These are phyloP conservation scores for Calendula officinalis DNA, from an alignment of 129 eudicot species.

Conservation along the genomic window DNA sequence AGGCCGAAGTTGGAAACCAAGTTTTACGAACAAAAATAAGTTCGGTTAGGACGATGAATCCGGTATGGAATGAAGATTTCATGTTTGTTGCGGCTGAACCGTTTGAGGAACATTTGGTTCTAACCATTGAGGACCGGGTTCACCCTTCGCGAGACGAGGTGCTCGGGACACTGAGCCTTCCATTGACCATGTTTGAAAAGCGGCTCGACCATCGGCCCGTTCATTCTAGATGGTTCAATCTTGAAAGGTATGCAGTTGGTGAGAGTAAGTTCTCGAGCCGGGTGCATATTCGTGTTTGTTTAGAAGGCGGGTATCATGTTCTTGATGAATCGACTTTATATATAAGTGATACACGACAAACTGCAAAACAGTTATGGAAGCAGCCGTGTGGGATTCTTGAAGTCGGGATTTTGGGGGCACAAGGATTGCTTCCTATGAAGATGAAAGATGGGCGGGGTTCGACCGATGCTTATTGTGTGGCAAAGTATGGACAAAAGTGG, in stretches of 20 bases:
- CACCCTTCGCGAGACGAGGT: constrained; percentile 57
- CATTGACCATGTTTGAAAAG: constrained; percentile 58
- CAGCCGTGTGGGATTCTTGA: constrained; percentile 70
- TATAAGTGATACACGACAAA: constrained; percentile 74
- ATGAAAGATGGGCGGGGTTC: constrained; percentile 50
- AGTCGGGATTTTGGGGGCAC: constrained; percentile 68
- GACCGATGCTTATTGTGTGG: constrained; percentile 81
- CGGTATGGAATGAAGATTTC: constrained; percentile 83
- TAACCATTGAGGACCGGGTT: constrained; percentile 60
- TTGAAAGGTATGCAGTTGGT: constrained; percentile 62
- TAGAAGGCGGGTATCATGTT: constrained; percentile 89
- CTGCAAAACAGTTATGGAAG: constrained; percentile 83
- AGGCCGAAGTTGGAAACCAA: constrained; percentile 66
- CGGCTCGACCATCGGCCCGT: constrained; percentile 64
- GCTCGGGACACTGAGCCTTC: constrained; percentile 49
- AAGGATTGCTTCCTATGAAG: constrained; percentile 83
- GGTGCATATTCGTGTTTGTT: constrained; percentile 64
- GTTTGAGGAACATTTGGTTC: constrained; percentile 67
- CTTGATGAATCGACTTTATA: constrained; percentile 75
- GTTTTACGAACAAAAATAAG: constrained; percentile 49
- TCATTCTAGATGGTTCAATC: constrained; percentile 73
- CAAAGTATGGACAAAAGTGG: constrained; percentile 84
- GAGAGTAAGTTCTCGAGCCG: constrained; percentile 67
- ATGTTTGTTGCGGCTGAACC: constrained; percentile 86
- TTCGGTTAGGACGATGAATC: constrained; percentile 51